Percentiles rank a stretch among this genome's conserved stretches.
phyloP scores from a whole-genome alignment of 2,329 filamentous ascomycete species.

The Penicillium sp. region DNA sequence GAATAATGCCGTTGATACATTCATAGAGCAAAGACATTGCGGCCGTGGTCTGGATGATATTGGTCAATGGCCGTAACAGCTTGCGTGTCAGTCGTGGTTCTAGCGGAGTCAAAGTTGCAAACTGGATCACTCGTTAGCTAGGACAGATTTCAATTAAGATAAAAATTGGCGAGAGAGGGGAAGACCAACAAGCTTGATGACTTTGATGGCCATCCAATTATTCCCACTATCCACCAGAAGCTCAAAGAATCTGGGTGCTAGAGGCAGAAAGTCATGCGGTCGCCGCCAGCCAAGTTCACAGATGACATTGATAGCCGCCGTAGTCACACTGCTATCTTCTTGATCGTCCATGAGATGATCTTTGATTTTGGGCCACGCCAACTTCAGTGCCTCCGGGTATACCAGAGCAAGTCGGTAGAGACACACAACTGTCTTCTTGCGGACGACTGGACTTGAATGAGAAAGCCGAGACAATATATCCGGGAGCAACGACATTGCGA shows the following conservation, averaged over 20 bases:
- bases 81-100: conserved; percentile 91
- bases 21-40: conserved; percentile 99
- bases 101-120: conserved; percentile 87
- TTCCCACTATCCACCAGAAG: conserved; percentile 87
- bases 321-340: conserved; percentile 89
- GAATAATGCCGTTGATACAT: conserved; percentile 97
- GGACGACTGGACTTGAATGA: conserved; percentile 78
- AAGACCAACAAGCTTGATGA: conserved; percentile 80
- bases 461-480: conserved; percentile 83
- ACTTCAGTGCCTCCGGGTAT: conserved; percentile 89
- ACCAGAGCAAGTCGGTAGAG: conserved; percentile 89
- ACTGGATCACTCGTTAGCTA: conserved; percentile 54
- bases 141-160: not conserved
- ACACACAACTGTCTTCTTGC: conserved; percentile 95
- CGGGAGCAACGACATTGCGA: conserved; percentile 82
- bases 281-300: conserved; percentile 94
- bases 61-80: conserved; percentile 82
- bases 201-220: conserved; percentile 99
- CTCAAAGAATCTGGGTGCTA: conserved; percentile 89
- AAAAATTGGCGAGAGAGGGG: not conserved
- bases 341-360: conserved; percentile 84
- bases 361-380: conserved; percentile 97
- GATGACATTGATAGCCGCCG: conserved; percentile 93
- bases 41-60: conserved; percentile 88
- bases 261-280: conserved; percentile 86